Evolutionary conservation across 179 eudicot genomes (phyloP).

Genomic region (Carnegiea gigantea): DNA sequence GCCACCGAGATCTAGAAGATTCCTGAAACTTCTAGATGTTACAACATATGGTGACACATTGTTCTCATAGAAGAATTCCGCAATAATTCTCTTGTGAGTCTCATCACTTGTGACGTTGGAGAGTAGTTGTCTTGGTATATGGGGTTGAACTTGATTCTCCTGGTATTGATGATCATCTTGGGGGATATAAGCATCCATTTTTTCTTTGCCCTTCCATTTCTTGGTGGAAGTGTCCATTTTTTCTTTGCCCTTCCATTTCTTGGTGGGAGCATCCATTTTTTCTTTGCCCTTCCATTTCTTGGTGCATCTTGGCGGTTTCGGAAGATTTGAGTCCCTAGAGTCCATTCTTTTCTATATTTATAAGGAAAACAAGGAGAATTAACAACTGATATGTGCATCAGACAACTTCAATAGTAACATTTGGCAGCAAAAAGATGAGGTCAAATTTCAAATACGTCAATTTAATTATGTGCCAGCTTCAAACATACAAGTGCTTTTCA

Average conservation of each 20-base stretch:
- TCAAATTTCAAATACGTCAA: no score
- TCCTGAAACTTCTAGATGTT: background rate
- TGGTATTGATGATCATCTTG: background rate
- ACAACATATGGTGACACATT: background rate
- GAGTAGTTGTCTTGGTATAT: background rate
- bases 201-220: background rate
- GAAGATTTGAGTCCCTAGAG: background rate
- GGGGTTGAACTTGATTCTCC: background rate
- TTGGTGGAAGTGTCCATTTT: slow-evolving; percentile 11
- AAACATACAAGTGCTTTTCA: no score
- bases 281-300: background rate
- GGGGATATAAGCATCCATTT: slow-evolving; percentile 14
- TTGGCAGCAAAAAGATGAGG: no score
- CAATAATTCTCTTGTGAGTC: background rate
- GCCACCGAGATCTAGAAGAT: background rate
- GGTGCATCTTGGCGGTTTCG: background rate
- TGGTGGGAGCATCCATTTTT: slow-evolving; percentile 13
- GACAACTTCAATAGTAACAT: no score
- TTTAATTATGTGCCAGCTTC: no score
- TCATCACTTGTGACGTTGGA: background rate
- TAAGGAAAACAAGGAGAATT: background rate
- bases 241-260: background rate
- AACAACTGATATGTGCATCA: no score
- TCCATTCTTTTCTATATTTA: background rate
- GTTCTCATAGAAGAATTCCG: background rate